Base-by-base conservation (phyloP, 192 early-diverging fungal genomes). In the Pilobolus umbonatus region DNA sequence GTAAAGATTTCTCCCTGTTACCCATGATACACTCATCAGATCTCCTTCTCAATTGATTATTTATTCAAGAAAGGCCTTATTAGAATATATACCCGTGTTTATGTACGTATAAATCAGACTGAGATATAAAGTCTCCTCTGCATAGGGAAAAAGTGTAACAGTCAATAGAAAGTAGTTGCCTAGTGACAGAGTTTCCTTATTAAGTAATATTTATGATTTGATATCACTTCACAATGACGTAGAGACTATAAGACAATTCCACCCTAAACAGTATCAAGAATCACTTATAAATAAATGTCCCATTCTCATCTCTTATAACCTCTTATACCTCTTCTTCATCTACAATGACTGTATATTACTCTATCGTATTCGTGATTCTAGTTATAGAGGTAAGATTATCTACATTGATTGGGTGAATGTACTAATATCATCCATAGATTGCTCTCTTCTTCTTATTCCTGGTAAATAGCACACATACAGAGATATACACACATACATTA, bases 301-400 rank as follows among this genome's bases (percentile, higher is more conserved):
- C 19, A 17, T 42, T 15, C 5, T 1, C 39, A 42, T 35, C 11
- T 35, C 11, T 35, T 35, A 35, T 8, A 8, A 8, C 11, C 6
- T 35, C 11, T 35, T 8, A 35, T 35, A 35, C 5, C 34, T 5
- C 34, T 35, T 35, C 11, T 35, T 35, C 34, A 42, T 17, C 39
- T 42, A 58, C n/a, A 31, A 75, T 75, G 68, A 71, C 75, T 39
- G 62, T 77, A 21, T 68, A 72, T 17, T 77, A 77, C 44, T 62
- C 65, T 24, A 71, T 77, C 53, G 75, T 77, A 34, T 77, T 77
- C 46, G 58, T 44, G 6, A 69, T 77, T 34, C 57, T 77, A 40
- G 67, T 67, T 36, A 35, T 69, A 35, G 75, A 77, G 75, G 75
- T 77, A 74, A 64, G 24, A 4, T 50, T 14, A 15, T n/a, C 24